phyloP scores from a whole-genome alignment of 2,329 filamentous ascomycete species.

The Cytospora piceae region DNA sequence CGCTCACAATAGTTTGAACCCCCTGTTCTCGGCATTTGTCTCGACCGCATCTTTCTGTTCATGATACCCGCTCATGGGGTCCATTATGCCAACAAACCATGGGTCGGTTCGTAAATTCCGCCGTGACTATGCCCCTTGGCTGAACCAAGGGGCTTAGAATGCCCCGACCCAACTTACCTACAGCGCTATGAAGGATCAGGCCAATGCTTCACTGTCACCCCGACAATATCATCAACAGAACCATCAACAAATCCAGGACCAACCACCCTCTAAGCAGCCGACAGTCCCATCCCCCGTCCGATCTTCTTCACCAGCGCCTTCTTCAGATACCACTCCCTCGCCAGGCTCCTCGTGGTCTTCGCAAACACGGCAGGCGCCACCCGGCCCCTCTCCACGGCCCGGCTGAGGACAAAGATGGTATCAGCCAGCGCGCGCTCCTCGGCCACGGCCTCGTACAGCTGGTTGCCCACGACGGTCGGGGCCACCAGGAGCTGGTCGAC shows the following conservation, averaged over 20 bases:
- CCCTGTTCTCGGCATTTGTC: background rate
- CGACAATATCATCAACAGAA: background rate
- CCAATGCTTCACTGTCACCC: constrained; percentile 10
- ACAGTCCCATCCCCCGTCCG: constrained; percentile 72
- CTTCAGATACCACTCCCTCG: constrained; percentile 81
- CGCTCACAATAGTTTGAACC: background rate
- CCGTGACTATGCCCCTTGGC: background rate
- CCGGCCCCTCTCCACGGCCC: constrained; percentile 73
- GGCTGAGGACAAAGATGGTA: constrained; percentile 79
- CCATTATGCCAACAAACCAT: background rate
- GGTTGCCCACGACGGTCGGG: constrained; percentile 88
- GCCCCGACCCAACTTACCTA: background rate
- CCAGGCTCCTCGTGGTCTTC: constrained; percentile 74
- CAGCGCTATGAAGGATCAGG: background rate
- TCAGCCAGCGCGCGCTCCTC: constrained; percentile 88
- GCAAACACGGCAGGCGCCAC: constrained; percentile 75
- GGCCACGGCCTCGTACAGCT: constrained; percentile 85
- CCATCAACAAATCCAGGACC: constrained; percentile 4
- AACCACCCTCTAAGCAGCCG: constrained; percentile 19
- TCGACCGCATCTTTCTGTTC: background rate
- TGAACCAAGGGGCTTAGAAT: background rate
- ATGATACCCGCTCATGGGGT: background rate
- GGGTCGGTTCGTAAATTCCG: background rate
- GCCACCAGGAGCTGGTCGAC: constrained; percentile 94
- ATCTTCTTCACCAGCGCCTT: constrained; percentile 82